A percentile compares a stretch with the other conserved stretches of the same genome.
phyloP scores from a whole-genome alignment of 345 rosid species.

The Linum tenue region DNA sequence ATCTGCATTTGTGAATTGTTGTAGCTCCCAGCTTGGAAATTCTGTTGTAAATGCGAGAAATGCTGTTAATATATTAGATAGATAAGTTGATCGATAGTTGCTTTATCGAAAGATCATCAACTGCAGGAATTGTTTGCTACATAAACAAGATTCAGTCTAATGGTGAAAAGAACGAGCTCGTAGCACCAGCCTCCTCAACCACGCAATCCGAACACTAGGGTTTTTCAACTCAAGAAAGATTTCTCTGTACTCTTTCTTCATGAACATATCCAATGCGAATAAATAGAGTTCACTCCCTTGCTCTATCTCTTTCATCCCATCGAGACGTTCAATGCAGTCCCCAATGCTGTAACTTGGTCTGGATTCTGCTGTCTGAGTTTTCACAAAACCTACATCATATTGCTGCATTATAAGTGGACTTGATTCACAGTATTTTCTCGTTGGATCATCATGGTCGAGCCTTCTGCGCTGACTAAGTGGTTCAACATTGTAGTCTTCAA shows the following conservation, averaged over 20 bases:
- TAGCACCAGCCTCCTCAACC: constrained; percentile 33
- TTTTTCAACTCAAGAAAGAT: constrained; percentile 40
- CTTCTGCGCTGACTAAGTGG: constrained; percentile 22
- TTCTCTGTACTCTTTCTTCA: constrained; percentile 41
- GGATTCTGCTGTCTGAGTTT: constrained; percentile 15
- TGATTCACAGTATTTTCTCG: constrained; percentile 9
- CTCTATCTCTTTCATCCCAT: constrained; percentile 39
- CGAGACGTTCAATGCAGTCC: constrained; percentile 44
- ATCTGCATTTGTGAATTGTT: background rate
- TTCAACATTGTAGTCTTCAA: constrained; percentile 17
- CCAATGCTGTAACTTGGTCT: constrained; percentile 29
- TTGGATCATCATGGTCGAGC: constrained; percentile 25
- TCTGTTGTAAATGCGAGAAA: constrained; percentile 5
- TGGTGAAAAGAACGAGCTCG: constrained; percentile 13
- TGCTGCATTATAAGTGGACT: constrained; percentile 12
- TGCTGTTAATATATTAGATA: background rate
- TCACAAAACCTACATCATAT: constrained; percentile 19
- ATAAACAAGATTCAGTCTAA: background rate
- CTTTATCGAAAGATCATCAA: background rate
- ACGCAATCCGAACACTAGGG: constrained; percentile 29
- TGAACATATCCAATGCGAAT: constrained; percentile 41
- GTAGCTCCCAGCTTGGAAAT: background rate
- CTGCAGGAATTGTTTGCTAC: background rate
- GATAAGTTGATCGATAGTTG: background rate
- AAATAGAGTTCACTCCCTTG: constrained; percentile 38